Conservation (phyloP, 164 flowering plant species). For the Tetrastigma voinierianum region DNA sequence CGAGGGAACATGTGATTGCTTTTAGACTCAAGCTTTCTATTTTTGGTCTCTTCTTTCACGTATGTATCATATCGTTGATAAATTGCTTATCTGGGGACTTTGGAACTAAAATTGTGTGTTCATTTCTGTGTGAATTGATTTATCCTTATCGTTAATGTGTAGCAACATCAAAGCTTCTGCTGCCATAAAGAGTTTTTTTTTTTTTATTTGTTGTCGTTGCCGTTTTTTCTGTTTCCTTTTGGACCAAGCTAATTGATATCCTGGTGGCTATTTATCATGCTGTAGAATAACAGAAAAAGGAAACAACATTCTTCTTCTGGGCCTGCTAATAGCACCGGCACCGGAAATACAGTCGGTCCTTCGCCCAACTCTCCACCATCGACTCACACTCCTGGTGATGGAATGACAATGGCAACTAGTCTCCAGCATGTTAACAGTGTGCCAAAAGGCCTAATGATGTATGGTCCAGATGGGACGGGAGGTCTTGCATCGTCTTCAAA, state of each 20-base stretch:
- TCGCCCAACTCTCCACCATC: slow-evolving; percentile 80
- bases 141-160: too few species aligned
- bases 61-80: too few species aligned
- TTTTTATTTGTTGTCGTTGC: neutral
- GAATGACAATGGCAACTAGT: slow-evolving; percentile 43
- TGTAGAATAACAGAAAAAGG: slow-evolving; percentile 72
- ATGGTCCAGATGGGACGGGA: slow-evolving; percentile 72
- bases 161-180: neutral
- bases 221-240: neutral
- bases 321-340: slow-evolving; percentile 81
- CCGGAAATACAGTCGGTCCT: slow-evolving; percentile 77
- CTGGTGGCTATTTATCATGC: slow-evolving; percentile 9
- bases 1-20: too few species aligned
- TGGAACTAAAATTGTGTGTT: too few species aligned
- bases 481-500: slow-evolving; percentile 82
- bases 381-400: slow-evolving; percentile 84
- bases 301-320: slow-evolving; percentile 81
- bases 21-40: too few species aligned
- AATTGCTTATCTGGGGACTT: too few species aligned
- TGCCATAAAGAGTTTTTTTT: neutral
- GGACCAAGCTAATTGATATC: slow-evolving; percentile 9
- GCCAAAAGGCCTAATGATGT: slow-evolving; percentile 64
- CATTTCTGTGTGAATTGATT: too few species aligned
- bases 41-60: too few species aligned
- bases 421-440: slow-evolving; percentile 61